Conservation (phyloP, 805 yeast species). For the Pichia occidentalis region DNA sequence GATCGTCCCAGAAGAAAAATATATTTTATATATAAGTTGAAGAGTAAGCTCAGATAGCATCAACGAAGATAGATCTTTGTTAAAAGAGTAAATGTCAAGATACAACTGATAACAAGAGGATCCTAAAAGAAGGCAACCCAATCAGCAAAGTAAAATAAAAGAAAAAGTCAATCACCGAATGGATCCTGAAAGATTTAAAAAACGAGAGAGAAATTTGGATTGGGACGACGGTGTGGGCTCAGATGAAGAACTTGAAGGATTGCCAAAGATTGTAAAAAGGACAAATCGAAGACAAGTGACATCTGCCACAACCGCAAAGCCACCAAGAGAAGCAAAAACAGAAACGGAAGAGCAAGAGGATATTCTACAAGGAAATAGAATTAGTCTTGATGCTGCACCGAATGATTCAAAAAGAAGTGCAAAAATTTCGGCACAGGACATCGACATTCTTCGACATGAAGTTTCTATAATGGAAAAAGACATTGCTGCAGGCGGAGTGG, state of each 20-base stretch:
- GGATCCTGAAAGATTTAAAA: too few relatives aligned
- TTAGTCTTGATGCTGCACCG: slow-evolving; percentile 10
- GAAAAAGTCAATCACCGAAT: too few relatives aligned
- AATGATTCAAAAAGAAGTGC: slow-evolving; percentile 38
- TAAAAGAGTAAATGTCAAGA: too few relatives aligned
- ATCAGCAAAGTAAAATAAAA: too few relatives aligned
- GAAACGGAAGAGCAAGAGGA: slow-evolving; percentile 1
- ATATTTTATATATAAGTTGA: too few relatives aligned
- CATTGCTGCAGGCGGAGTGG: slow-evolving; percentile 48
- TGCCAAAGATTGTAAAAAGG: not conserved
- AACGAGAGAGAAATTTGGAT: not conserved
- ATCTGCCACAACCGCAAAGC: too few relatives aligned
- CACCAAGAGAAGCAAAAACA: slow-evolving; percentile 2
- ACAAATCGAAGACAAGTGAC: not conserved
- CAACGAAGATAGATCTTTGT: too few relatives aligned
- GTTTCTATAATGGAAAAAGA: slow-evolving; percentile 44
- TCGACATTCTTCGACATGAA: slow-evolving; percentile 39
- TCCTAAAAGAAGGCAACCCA: too few relatives aligned
- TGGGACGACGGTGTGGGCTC: slow-evolving; percentile 1
- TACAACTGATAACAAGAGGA: too few relatives aligned
- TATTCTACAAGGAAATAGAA: slow-evolving; percentile 6
- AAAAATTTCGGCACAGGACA: slow-evolving; percentile 42
- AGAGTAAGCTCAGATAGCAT: too few relatives aligned
- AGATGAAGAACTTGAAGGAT: not conserved
- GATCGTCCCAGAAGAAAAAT: too few relatives aligned